Evolutionary conservation across 441 rosid species (phyloP).

Genomic region (Manihot esculenta): DNA sequence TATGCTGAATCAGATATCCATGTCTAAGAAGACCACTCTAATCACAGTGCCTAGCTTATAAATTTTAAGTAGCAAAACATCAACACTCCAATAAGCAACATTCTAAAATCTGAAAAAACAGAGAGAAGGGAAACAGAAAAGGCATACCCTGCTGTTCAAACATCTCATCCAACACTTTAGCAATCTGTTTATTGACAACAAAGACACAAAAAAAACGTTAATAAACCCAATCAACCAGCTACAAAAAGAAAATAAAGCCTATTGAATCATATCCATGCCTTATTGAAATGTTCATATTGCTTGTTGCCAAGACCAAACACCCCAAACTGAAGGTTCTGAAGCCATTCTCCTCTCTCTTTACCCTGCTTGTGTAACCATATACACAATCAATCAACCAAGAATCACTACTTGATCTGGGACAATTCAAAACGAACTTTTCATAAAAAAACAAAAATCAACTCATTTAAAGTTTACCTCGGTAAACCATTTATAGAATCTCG

Average conservation of each 20-base stretch:
- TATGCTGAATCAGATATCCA: neutral
- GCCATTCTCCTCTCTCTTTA: conserved; percentile 74
- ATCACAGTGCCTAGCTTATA: neutral
- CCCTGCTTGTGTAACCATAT: conserved; percentile 42
- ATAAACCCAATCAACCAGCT: neutral
- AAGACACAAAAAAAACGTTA: neutral
- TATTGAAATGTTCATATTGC: conserved; percentile 96
- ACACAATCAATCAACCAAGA: neutral
- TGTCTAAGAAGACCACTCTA: neutral
- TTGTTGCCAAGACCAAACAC: conserved; percentile 97
- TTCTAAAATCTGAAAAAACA: neutral
- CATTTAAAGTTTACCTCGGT: conserved; percentile 58
- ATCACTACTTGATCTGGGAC: neutral
- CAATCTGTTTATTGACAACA: conserved; percentile 51
- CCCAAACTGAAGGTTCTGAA: conserved; percentile 66
- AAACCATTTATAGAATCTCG: conserved; percentile 98
- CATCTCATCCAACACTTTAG: conserved; percentile 70
- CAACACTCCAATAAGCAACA: neutral
- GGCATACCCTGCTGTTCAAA: conserved; percentile 77
- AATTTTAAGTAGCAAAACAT: neutral
- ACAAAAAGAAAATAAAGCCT: neutral
- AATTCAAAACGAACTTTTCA: neutral
- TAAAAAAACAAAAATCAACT: neutral
- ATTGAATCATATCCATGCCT: conserved; percentile 39
- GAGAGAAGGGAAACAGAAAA: neutral